Base-by-base conservation (phyloP, 75 land plant genomes). In the Isoetes taiwanensis region DNA sequence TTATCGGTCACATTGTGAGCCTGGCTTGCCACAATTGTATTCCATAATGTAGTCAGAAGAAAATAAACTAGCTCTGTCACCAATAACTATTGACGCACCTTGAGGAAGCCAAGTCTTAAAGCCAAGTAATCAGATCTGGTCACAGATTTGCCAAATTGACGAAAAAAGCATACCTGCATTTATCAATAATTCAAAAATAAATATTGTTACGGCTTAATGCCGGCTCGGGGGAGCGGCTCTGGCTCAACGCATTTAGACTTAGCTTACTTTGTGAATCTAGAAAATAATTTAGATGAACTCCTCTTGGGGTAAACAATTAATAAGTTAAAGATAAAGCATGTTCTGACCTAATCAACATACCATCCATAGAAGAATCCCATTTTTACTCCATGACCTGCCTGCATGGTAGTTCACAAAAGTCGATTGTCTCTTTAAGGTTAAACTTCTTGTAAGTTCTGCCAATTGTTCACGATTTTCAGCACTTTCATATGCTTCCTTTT, bases 391-490 rank as follows among this genome's bases (percentile, higher is more conserved):
- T n/a, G n/a, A 6, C 5, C 21, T 19, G 4, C 21, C 5, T 8
- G 50, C 6, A 46, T 46, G 50, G 16, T 46, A 46, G 14, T 9
- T 23, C 16, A 23, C 50, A 46, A 46, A 46, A 6, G 50, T 46
- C 25, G 50, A 46, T 46, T 46, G 50, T 3, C 50, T 5, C 50
- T 46, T 46, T 19, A 46, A 23, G 23, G 38, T 46, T n/a, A 46
- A 46, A 23, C 5, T 46, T 46, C 25, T 46, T 19, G 50, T 46
- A 19, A 46, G 23, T n/a, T 46, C 50, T 88, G 73, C 37, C 32
- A 48, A 52, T 34, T 31, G 27, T 16, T 30, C 33, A 16, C 8
- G 6, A 43, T 41, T 41, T n/a, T 23, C 12, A n/a, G 5, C 55
- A 21, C 30, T 16, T 16, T 6, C 23, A 11, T 59, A 34, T 26